Evolutionary conservation across 2,329 filamentous ascomycete species (phyloP), one percentile per base, ranked within the genome.

Genomic region (Exutisphaerella laricina): DNA sequence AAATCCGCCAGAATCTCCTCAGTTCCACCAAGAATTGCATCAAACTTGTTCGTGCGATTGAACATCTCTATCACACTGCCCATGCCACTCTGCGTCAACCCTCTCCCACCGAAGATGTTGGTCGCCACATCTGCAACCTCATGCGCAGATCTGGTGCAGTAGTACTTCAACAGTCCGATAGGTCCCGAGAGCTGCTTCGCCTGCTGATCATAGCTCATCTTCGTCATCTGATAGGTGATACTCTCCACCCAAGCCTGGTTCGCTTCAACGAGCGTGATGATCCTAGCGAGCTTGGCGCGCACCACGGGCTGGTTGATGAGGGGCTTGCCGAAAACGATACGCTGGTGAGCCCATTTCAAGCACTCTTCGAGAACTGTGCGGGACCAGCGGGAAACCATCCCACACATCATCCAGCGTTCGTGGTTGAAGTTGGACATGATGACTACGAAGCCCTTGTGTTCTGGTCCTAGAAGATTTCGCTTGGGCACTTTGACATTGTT

Each of bases 341-440:
- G 81, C 68, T 94, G 88, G 69, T 92, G 87, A 22, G 81, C 75
- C 88, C 88, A 95, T 64, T 92, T 92, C 50, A 94, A 70, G 57
- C 81, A 90, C 62, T 94, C 87, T 64, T 94, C 86, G 9, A 87
- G 80, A 10, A 90, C 77, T 1, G 75, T 75, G 49, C 85, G 77
- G 41, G 74, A 79, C 65, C 76, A 73, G 38, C 84, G 80, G 46
- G 82, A 73, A 3, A 81, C 78, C 38, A 69, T 79, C 53, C 70
- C 69, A 67, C 51, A 51, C 61, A 66, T 51, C 53, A 64, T 62
- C 57, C 62, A 65, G 13, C 62, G 58, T 55, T 63, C 59, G 67
- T 92, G 85, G 72, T 92, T 92, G 70, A 94, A 94, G 69, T 94
- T 94, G 67, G 77, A 80, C 60, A 92, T 74, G 59, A 94, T 87